phyloP scores from a whole-genome alignment of 257 asterid genomes.

The Paraleonurus japonicus region DNA sequence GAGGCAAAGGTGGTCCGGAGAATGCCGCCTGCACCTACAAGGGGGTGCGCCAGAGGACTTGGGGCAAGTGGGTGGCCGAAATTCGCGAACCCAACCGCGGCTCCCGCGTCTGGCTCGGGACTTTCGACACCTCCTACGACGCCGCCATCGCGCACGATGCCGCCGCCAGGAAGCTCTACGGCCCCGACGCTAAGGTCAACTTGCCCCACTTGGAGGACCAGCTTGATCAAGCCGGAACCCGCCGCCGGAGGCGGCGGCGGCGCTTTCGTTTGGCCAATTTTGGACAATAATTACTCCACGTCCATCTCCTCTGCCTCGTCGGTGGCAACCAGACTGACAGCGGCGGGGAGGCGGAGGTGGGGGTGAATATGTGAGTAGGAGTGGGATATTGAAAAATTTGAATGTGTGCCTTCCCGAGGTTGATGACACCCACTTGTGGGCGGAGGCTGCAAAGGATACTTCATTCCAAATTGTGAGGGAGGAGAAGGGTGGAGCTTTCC shows the following conservation, averaged over 20 bases:
- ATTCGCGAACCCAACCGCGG: conserved; percentile 89
- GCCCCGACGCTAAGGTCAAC: conserved; percentile 60
- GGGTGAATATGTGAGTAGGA: conserved; percentile 23
- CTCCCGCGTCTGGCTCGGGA: conserved; percentile 81
- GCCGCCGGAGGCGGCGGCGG: too few relatives aligned
- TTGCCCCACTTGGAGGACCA: conserved; percentile 48
- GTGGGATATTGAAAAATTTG: conserved; percentile 35
- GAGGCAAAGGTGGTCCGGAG: conserved; percentile 92
- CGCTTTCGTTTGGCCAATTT: not conserved
- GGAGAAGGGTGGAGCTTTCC: conserved; percentile 30
- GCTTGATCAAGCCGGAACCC: too few relatives aligned
- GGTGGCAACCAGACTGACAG: not conserved
- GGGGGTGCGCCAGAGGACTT: conserved; percentile 82
- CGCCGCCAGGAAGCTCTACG: conserved; percentile 66
- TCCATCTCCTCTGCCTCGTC: too few relatives aligned
- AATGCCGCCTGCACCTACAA: conserved; percentile 69
- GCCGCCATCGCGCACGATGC: conserved; percentile 77
- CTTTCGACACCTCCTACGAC: conserved; percentile 67
- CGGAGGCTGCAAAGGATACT: conserved; percentile 55
- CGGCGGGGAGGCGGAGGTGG: too few relatives aligned
- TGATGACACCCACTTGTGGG: conserved; percentile 61
- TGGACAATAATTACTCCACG: not conserved
- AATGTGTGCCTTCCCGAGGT: conserved; percentile 43
- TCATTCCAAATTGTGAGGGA: conserved; percentile 45
- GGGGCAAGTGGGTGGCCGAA: conserved; percentile 97